Percentiles rank a stretch among this genome's conserved stretches.
Conservation (phyloP, 257 asterid species). For the Solanum boliviense region DNA sequence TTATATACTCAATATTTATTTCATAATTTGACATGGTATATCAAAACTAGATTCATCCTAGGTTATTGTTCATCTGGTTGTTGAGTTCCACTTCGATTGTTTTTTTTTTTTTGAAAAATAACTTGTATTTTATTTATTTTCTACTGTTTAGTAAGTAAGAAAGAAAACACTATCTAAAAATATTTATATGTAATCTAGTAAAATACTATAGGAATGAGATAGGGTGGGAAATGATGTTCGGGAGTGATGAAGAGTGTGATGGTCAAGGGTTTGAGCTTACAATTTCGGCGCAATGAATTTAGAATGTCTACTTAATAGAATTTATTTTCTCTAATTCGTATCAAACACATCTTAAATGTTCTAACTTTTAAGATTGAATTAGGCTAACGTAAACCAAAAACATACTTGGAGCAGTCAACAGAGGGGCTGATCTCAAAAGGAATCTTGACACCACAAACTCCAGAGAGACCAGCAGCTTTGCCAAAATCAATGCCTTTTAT, state of each 20-base stretch:
- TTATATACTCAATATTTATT: not conserved
- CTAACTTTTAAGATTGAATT: not conserved
- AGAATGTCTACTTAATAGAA: too few species aligned
- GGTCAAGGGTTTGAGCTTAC: not conserved
- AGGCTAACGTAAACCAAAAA: not conserved
- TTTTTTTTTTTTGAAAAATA: too few species aligned
- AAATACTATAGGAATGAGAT: not conserved
- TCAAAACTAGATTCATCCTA: not conserved
- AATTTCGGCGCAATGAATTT: not conserved
- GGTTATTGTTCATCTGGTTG: not conserved
- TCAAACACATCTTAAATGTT: too few species aligned
- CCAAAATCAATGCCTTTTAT: not conserved
- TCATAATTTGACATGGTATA: not conserved
- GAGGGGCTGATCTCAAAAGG: slow-evolving; percentile 9
- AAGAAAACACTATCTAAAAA: too few species aligned
- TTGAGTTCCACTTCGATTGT: not conserved
- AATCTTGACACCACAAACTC: not conserved
- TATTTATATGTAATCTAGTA: not conserved
- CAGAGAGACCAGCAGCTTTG: slow-evolving; percentile 1
- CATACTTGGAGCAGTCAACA: slow-evolving; percentile 11
- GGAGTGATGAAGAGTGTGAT: not conserved
- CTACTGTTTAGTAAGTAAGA: not conserved
- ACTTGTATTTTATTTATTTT: too few species aligned
- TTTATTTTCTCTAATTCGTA: not conserved
- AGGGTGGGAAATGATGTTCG: not conserved